Evolutionary conservation across 805 yeast species (phyloP).

Genomic region (Zygoascus flipseniorum): DNA sequence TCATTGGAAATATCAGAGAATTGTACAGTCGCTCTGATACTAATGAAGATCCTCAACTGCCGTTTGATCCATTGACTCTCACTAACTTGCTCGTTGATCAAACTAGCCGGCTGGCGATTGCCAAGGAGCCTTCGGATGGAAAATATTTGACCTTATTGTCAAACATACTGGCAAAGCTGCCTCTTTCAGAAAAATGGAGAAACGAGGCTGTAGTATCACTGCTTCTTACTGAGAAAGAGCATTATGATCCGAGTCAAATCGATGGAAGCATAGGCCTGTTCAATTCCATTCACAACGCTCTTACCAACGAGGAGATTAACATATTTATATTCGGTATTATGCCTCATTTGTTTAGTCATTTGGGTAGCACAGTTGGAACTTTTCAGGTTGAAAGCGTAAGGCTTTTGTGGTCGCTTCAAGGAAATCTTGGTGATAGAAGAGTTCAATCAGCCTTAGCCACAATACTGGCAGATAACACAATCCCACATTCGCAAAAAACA

Average conservation of each 20-base stretch:
- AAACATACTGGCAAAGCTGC: constrained; percentile 38
- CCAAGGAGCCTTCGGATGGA: neutral
- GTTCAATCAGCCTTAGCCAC: constrained; percentile 68
- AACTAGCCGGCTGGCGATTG: neutral
- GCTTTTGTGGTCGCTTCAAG: constrained; percentile 50
- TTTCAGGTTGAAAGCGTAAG: constrained; percentile 66
- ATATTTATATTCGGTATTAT: constrained; percentile 35
- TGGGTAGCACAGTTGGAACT: constrained; percentile 41
- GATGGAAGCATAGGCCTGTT: constrained; percentile 25
- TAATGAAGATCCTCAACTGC: constrained; percentile 8
- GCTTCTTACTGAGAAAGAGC: constrained; percentile 6
- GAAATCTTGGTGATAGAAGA: constrained; percentile 36
- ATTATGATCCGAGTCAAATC: neutral
- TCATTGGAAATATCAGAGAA: constrained; percentile 24
- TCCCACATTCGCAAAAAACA: constrained; percentile 34
- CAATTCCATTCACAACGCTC: constrained; percentile 27
- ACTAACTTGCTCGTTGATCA: constrained; percentile 6
- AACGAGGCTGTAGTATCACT: constrained; percentile 28
- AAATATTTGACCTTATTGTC: constrained; percentile 10
- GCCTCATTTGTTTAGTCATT: constrained; percentile 46
- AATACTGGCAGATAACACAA: constrained; percentile 34
- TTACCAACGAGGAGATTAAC: constrained; percentile 30
- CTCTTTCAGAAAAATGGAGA: constrained; percentile 32
- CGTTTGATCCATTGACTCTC: constrained; percentile 15
- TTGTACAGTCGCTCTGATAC: constrained; percentile 2